These are phyloP conservation scores for Biancaea sappan DNA, from an alignment of 306 rosid species.

Conservation along the genomic window DNA sequence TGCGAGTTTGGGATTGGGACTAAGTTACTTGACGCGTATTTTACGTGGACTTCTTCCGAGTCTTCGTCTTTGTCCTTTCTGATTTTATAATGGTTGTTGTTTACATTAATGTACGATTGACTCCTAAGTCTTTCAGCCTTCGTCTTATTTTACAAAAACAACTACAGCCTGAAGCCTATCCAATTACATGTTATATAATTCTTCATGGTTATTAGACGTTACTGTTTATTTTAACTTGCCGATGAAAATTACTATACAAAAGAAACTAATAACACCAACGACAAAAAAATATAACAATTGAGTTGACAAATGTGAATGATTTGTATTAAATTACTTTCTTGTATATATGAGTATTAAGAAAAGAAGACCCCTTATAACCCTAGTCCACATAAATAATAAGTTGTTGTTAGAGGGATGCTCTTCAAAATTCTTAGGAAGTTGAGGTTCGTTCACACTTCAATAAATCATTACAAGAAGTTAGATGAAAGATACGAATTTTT, in stretches of 20 bases:
- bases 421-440: no score
- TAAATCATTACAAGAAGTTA: no score
- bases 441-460: no score
- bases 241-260: not conserved
- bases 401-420: no score
- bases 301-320: not conserved
- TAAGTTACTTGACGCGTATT: no score
- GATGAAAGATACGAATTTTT: no score
- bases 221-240: not conserved
- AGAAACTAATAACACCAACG: not conserved
- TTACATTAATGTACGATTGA: no score
- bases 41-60: no score
- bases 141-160: not conserved
- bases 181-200: no score
- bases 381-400: not conserved
- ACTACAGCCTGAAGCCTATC: no score
- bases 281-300: not conserved
- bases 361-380: not conserved
- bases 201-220: no score
- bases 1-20: no score
- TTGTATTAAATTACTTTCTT: not conserved
- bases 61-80: not conserved
- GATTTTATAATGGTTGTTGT: not conserved
- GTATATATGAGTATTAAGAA: not conserved
- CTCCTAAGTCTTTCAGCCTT: not conserved